These are phyloP conservation scores for Artemisia annua DNA, from an alignment of 129 eudicot genomes.

Conservation along the genomic window DNA sequence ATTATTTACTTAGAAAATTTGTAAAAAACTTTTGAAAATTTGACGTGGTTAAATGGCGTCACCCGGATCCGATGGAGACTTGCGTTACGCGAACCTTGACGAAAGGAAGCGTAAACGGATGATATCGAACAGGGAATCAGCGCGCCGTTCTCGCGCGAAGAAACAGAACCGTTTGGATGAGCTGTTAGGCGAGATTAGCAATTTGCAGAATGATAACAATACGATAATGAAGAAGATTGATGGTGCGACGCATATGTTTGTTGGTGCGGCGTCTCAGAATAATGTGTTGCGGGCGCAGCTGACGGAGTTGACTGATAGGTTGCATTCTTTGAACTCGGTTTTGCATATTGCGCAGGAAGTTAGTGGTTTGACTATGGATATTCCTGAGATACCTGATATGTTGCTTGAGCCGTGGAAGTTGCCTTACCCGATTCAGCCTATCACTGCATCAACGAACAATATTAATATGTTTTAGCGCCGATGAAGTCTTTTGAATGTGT, in stretches of 20 bases:
- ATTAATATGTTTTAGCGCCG: conserved; percentile 45
- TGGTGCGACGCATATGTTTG: conserved; percentile 34
- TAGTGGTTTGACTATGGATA: conserved; percentile 54
- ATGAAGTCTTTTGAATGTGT: not conserved
- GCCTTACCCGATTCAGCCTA: conserved; percentile 55
- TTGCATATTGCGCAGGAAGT: conserved; percentile 54
- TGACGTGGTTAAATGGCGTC: conserved; percentile 23
- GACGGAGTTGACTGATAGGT: conserved; percentile 57
- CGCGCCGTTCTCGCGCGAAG: conserved; percentile 60
- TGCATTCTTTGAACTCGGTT: conserved; percentile 56
- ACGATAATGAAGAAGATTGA: conserved; percentile 38
- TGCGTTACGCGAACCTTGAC: conserved; percentile 38
- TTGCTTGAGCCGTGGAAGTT: conserved; percentile 78
- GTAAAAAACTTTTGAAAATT: not conserved
- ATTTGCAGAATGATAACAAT: conserved; percentile 44
- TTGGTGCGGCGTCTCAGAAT: conserved; percentile 52
- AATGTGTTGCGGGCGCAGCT: conserved; percentile 65
- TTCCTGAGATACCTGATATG: conserved; percentile 54
- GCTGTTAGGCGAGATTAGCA: conserved; percentile 42
- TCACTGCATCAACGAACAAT: conserved; percentile 40
- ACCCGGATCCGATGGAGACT: conserved; percentile 50
- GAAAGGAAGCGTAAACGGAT: conserved; percentile 62
- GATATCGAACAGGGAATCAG: conserved; percentile 77
- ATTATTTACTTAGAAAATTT: not conserved
- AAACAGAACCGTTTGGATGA: conserved; percentile 66